Conservation (phyloP, 202 grass and related monocot genomes). For the Schoenoplectus triqueter region DNA sequence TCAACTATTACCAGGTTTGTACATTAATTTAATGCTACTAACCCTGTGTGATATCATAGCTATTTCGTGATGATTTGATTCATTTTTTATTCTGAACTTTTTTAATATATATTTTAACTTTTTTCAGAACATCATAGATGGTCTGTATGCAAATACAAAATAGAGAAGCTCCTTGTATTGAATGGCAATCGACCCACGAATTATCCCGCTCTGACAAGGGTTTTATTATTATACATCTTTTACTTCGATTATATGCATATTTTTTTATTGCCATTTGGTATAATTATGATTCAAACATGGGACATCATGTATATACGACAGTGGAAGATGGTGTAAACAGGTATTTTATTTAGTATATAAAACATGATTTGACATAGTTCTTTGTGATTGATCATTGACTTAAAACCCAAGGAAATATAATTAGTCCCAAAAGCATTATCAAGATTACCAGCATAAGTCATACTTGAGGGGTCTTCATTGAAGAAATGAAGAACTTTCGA, state of each 20-base stretch:
- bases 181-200: conserved; percentile 7
- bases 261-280: neutral
- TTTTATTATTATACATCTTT: neutral
- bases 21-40: neutral
- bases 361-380: neutral
- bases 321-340: neutral
- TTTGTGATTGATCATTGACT: too few relatives aligned
- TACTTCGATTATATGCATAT: neutral
- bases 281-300: neutral
- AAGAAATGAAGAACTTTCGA: too few relatives aligned
- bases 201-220: neutral
- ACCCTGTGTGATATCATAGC: neutral
- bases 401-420: too few relatives aligned
- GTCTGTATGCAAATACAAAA: conserved; percentile 57
- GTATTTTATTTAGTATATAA: neutral
- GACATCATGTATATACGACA: neutral
- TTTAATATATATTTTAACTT: neutral
- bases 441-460: neutral
- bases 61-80: conserved; percentile 6
- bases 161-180: conserved; percentile 21
- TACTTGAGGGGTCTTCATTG: too few relatives aligned
- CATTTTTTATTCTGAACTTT: neutral
- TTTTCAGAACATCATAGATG: conserved; percentile 55
- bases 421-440: too few relatives aligned
- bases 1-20: conserved; percentile 91